phyloP scores from a whole-genome alignment of 106 monocot species.

The Iris macrosiphon region DNA sequence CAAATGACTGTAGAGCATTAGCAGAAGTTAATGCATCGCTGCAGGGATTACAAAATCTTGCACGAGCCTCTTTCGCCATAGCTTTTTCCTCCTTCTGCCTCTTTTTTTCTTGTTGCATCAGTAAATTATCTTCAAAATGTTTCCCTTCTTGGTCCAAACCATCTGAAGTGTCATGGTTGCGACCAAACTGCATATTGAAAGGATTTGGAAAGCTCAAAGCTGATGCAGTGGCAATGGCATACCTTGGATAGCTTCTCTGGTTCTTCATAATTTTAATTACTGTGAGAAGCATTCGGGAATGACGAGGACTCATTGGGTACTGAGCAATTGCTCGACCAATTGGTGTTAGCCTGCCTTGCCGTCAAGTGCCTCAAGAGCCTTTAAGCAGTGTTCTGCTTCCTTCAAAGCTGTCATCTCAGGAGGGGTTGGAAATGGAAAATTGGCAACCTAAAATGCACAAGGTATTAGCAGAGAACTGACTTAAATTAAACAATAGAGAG shows the following conservation, averaged over 20 bases:
- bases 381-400: conserved; percentile 81
- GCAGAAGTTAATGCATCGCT: conserved; percentile 84
- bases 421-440: conserved; percentile 97
- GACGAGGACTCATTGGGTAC: conserved; percentile 91
- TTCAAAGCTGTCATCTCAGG: conserved; percentile 47
- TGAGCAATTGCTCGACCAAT: conserved; percentile 84
- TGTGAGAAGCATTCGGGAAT: conserved; percentile 85
- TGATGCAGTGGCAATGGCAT: conserved; percentile 67
- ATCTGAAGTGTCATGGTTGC: conserved; percentile 7
- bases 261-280: conserved; percentile 52
- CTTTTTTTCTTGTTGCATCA: conserved; percentile 18
- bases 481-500: too few species aligned
- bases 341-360: conserved; percentile 40
- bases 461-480: conserved; percentile 2
- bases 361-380: conserved; percentile 75
- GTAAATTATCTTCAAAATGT: not conserved
- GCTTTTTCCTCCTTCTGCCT: conserved; percentile 41
- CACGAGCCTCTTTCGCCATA: conserved; percentile 38
- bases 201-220: conserved; percentile 88
- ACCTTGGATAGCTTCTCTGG: conserved; percentile 35
- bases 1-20: conserved; percentile 77
- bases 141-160: conserved; percentile 22
- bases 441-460: conserved; percentile 50
- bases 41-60: conserved; percentile 58
- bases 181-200: conserved; percentile 41